These are phyloP conservation scores for Penicillium sp. DNA, from an alignment of 2,329 filamentous ascomycete species.

Conservation along the genomic window DNA sequence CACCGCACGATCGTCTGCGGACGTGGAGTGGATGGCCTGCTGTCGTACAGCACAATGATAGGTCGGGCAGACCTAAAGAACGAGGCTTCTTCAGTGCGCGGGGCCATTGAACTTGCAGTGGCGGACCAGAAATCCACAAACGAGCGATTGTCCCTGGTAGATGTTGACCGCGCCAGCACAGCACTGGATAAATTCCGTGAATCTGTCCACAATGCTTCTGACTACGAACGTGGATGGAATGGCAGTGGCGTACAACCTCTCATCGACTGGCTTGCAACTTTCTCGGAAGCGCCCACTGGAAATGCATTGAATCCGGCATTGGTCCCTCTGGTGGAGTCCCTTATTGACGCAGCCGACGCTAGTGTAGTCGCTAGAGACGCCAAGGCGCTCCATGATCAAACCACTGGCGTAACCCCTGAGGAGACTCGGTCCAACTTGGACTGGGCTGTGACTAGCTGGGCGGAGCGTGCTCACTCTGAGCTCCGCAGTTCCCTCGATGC, in stretches of 20 bases:
- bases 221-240: slow-evolving; percentile 73
- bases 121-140: slow-evolving; percentile 35
- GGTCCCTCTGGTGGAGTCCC: slow-evolving; percentile 62
- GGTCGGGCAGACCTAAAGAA: slow-evolving; percentile 31
- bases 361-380: slow-evolving; percentile 30
- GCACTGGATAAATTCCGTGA: slow-evolving; percentile 67
- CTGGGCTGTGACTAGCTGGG: slow-evolving; percentile 65
- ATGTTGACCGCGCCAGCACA: slow-evolving; percentile 60
- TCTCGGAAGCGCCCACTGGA: slow-evolving; percentile 33
- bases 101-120: slow-evolving; percentile 47
- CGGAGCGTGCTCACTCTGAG: slow-evolving; percentile 76
- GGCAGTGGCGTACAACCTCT: slow-evolving; percentile 66
- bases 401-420: slow-evolving; percentile 40
- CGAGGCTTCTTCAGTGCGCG: slow-evolving; percentile 34
- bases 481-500: slow-evolving; percentile 74
- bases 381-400: slow-evolving; percentile 30
- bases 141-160: slow-evolving; percentile 53
- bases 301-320: slow-evolving; percentile 63
- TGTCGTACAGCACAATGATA: slow-evolving; percentile 36
- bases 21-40: slow-evolving; percentile 67
- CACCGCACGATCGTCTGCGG: slow-evolving; percentile 76
- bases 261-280: slow-evolving; percentile 59
- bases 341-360: slow-evolving; percentile 51
- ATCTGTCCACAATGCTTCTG: slow-evolving; percentile 65
- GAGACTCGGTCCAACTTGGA: slow-evolving; percentile 53